Base-by-base conservation (phyloP, 2,329 filamentous ascomycete species). In the Cadophora luteo-olivacea region DNA sequence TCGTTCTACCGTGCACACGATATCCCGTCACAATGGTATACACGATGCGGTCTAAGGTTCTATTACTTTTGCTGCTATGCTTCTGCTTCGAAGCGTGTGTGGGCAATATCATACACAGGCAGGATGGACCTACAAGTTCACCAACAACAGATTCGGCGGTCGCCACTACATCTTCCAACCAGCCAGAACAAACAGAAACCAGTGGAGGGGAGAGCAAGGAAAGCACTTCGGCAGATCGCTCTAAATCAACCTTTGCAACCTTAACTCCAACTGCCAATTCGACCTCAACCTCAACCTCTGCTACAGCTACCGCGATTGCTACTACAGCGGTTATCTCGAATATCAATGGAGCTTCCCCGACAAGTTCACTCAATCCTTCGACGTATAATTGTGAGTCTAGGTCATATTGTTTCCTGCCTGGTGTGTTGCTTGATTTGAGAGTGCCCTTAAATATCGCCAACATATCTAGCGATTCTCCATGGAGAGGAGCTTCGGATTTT, bases 91-190 rank as follows among this genome's bases (percentile, higher is more conserved):
- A 72, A 64, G 67, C 60, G 61, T 49, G 72, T 41, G 73, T 73
- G 33, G 69, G 72, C 51, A 67, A 64, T 45, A 58, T 70, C 62
- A 32, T 73, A 38, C 61, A 73, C n/a, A 70, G 72, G 68, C 72
- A 74, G 36, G 76, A 76, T 72, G 70, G 61, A 36, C 65, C 73
- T 68, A 73, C 72, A 72, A 71, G 61, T 72, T 65, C 66, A 70
- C 70, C 72, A 51, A 71, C 64, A 25, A 73, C 69, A 61, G 55
- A 61, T 36, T 67, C 68, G 14, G 66, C 71, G 25, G n/a, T 51
- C 11, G 65, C 72, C 5, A 29, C 69, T 55, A 41, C 72, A 36
- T 65, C 64, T 22, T 65, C 70, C 11, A 68, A 64, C 61, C 65
- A 48, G 24, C 41, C 72, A 29, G 64, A 68, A 22, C 64, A 65